phyloP scores from a whole-genome alignment of 148 eudicot genomes.

The Pouteria glomerata region DNA sequence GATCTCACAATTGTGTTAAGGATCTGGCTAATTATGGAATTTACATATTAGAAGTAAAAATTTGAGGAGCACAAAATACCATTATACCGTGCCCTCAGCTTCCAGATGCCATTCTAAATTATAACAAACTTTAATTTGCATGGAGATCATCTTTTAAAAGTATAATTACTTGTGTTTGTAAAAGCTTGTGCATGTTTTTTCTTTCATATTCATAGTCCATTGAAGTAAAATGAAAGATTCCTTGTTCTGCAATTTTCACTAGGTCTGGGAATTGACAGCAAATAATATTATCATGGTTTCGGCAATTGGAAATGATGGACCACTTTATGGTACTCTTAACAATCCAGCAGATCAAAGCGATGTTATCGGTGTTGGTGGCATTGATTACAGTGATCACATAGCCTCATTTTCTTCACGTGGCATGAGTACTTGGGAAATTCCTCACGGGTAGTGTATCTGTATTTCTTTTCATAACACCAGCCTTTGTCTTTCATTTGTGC shows the following conservation, averaged over 20 bases:
- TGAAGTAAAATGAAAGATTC: neutral
- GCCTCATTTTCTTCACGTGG: conserved; percentile 99
- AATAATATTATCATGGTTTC: conserved; percentile 97
- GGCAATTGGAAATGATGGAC: conserved; percentile 98
- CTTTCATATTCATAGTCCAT: neutral
- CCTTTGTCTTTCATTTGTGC: neutral
- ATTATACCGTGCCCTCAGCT: neutral
- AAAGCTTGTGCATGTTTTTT: neutral
- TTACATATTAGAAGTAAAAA: neutral
- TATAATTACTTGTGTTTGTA: neutral
- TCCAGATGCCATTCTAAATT: neutral
- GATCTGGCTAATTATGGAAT: neutral
- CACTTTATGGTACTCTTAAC: conserved; percentile 93
- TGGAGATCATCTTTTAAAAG: neutral
- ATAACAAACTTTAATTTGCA: neutral
- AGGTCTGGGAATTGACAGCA: conserved; percentile 99
- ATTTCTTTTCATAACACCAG: neutral
- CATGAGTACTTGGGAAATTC: conserved; percentile 99
- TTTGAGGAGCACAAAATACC: neutral
- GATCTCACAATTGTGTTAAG: neutral
- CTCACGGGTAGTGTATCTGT: conserved; percentile 71
- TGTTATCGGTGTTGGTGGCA: conserved; percentile 99
- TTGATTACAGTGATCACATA: conserved; percentile 92
- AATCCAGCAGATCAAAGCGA: conserved; percentile 99
- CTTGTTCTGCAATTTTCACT: conserved; percentile 8